phyloP scores from a whole-genome alignment of 257 asterid genomes.

The Solanum sejunctum region DNA sequence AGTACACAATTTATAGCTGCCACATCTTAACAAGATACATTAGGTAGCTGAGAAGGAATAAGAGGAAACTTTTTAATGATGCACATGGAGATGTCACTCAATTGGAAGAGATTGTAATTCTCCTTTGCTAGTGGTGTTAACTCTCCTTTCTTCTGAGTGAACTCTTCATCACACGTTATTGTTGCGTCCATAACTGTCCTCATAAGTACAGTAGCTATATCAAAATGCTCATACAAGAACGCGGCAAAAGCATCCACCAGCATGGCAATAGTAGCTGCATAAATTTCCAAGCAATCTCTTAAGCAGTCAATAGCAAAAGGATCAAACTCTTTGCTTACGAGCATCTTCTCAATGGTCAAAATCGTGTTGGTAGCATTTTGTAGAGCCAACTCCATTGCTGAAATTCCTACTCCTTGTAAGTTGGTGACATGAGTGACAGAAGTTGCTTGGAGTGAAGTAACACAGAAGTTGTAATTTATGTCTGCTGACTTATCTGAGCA shows the following conservation, averaged over 20 bases:
- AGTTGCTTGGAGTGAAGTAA: slow-evolving; percentile 9
- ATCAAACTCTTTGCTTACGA: background rate
- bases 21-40: background rate
- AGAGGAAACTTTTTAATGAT: slow-evolving; percentile 1
- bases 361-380: slow-evolving; percentile 11
- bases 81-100: slow-evolving; percentile 7
- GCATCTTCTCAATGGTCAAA: background rate
- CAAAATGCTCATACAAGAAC: background rate
- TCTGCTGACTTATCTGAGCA: slow-evolving; percentile 9
- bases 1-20: background rate
- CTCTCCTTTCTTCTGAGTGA: slow-evolving; percentile 7
- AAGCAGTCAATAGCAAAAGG: slow-evolving; percentile 4
- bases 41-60: background rate
- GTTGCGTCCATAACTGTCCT: slow-evolving; percentile 10
- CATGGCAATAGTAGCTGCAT: background rate
- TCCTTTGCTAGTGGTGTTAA: background rate
- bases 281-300: slow-evolving; percentile 13
- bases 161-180: slow-evolving; percentile 10
- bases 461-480: slow-evolving; percentile 14
- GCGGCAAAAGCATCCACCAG: slow-evolving; percentile 5
- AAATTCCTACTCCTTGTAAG: slow-evolving; percentile 3
- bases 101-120: slow-evolving; percentile 10
- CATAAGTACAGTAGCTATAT: slow-evolving; percentile 2
- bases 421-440: slow-evolving; percentile 1
- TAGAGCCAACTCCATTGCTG: slow-evolving; percentile 12